Evolutionary conservation across 306 rosid genomes (phyloP), one percentile per base, ranked within the genome.

Genomic region (Rubus parviflorus): DNA sequence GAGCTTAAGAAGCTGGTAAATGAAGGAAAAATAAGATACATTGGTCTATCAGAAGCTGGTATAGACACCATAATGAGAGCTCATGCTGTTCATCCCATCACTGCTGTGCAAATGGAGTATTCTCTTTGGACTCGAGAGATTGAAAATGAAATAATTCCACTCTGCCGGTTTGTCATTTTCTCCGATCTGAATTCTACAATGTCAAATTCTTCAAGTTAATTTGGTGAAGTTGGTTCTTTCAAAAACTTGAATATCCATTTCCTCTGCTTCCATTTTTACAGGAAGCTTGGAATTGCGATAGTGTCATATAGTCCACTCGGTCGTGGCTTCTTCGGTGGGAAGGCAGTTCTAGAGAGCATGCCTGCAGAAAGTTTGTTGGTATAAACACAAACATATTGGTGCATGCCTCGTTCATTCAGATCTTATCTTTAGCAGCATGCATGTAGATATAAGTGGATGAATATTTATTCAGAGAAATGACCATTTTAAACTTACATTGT

Each of bases 291-390:
- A 72, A 91, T 88, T 41, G 94, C 91, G 52, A 86, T 91, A 53
- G 94, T 91, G 20, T 86, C 91, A 43, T 89, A 89, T 76, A 86
- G 92, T 75, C 92, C 97, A 46, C 94, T 91, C 53, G 92, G 94
- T 22, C 85, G 90, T 7, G 97, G 97, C 9, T 89, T 91, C 68
- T 88, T 91, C 11, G 92, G 89, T 2, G 97, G 97, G 67, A 91
- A 89, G 77, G 93, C 91, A 10, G 90, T 85, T 72, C 68, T 72
- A 41, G 92, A 89, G 70, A 74, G 79, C 52, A 78, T 91, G 80
- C 87, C 92, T 42, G 60, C 60, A 46, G 88, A 83, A 81, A 91
- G 92, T 80, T 5, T 87, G 61, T 71, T 91, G 87, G 94, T 88
- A 51, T n/a, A 10, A 53, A 37, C 3, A 11, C 38, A 14, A 52